Conservation (phyloP, 495 filamentous ascomycete species). For the Talaromyces proteolyticus region DNA sequence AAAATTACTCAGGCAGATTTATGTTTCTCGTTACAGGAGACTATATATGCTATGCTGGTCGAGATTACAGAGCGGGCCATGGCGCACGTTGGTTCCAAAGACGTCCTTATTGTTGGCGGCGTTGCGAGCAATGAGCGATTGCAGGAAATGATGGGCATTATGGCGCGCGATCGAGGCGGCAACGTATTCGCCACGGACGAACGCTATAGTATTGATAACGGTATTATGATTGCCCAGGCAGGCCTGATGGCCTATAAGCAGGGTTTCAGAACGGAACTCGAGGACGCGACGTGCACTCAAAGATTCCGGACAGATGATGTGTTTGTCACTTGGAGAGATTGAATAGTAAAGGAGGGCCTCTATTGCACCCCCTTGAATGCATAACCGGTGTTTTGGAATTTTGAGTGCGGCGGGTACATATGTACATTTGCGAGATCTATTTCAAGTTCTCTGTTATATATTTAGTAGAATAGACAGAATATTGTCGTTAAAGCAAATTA, state of each 20-base stretch:
- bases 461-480: too few relatives aligned
- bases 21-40: slow-evolving; percentile 94
- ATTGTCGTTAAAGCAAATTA: too few relatives aligned
- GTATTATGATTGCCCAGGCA: slow-evolving; percentile 99
- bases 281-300: slow-evolving; percentile 87
- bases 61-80: slow-evolving; percentile 98
- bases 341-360: not conserved
- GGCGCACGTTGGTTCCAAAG: slow-evolving; percentile 87
- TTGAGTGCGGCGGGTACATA: too few relatives aligned
- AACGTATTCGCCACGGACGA: slow-evolving; percentile 94
- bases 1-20: slow-evolving; percentile 76
- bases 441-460: too few relatives aligned
- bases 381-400: not conserved
- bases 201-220: slow-evolving; percentile 97
- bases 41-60: slow-evolving; percentile 91
- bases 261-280: slow-evolving; percentile 68
- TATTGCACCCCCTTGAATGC: not conserved
- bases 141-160: slow-evolving; percentile 97
- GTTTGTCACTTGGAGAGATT: slow-evolving; percentile 81
- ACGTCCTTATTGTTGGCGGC: slow-evolving; percentile 95
- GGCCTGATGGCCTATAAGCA: slow-evolving; percentile 78
- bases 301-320: slow-evolving; percentile 95
- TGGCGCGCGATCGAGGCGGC: slow-evolving; percentile 87
- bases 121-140: slow-evolving; percentile 95
- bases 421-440: too few relatives aligned